Evolutionary conservation across 2,329 filamentous ascomycete genomes (phyloP).

Genomic region (Sporothrix dimorphospora): DNA sequence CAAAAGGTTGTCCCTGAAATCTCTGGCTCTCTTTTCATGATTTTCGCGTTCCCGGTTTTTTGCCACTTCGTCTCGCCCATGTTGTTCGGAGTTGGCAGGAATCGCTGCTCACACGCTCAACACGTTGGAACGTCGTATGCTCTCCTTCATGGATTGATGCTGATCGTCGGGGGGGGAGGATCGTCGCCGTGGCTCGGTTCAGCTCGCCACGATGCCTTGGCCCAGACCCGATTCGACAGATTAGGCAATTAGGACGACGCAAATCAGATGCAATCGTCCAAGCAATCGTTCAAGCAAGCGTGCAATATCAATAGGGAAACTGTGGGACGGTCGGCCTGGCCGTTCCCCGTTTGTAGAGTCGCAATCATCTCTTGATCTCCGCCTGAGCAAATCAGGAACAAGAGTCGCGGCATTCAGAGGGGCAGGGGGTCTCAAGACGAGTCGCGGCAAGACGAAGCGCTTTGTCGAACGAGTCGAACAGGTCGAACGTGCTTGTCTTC

Average conservation of each 20-base stretch:
- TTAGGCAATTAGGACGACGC: background rate
- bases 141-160: slow-evolving; percentile 4
- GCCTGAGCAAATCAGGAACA: background rate
- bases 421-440: background rate
- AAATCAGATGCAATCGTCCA: background rate
- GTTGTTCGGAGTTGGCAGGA: background rate
- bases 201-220: slow-evolving; percentile 4
- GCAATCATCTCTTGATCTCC: background rate
- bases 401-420: too few relatives aligned
- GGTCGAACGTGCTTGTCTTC: background rate
- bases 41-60: background rate
- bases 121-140: slow-evolving; percentile 20
- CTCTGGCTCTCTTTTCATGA: background rate
- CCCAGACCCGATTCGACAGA: background rate
- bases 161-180: background rate
- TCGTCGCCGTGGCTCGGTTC: background rate
- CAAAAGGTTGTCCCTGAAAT: too few relatives aligned
- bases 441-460: background rate
- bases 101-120: background rate
- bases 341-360: slow-evolving; percentile 6
- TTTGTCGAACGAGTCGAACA: background rate
- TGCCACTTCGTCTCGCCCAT: background rate
- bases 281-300: background rate
- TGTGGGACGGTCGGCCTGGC: background rate
- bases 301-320: background rate